phyloP scores from a whole-genome alignment of 2,329 filamentous ascomycete genomes.

The Phaeosphaeria sp. region DNA sequence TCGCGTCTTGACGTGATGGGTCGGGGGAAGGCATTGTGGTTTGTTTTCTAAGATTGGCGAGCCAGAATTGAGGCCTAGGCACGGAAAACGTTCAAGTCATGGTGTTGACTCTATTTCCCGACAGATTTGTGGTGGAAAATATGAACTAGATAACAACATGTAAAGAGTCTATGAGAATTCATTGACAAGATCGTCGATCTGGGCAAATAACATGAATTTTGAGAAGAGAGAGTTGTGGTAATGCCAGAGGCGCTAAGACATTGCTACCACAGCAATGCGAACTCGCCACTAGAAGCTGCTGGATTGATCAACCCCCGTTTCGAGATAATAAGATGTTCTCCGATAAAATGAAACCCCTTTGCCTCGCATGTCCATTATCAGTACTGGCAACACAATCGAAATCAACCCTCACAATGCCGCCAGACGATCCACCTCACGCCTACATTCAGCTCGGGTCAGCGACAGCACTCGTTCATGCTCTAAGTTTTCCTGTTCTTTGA shows the following conservation, averaged over 20 bases:
- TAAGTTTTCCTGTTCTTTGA: conserved; percentile 44
- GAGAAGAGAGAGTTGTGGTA: not conserved
- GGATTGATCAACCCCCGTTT: no score
- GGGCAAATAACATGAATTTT: not conserved
- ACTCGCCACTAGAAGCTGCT: not conserved
- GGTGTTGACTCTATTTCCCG: no score
- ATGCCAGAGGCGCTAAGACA: not conserved
- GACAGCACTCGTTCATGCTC: conserved; percentile 41
- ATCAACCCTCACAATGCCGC: conserved; percentile 1
- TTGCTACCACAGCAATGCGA: not conserved
- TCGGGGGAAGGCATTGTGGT: no score
- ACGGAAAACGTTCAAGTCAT: no score
- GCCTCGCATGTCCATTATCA: not conserved
- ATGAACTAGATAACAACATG: no score
- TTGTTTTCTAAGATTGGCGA: no score
- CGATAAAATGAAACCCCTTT: not conserved
- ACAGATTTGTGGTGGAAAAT: no score
- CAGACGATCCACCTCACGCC: conserved; percentile 1
- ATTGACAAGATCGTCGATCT: not conserved
- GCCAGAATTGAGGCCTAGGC: no score
- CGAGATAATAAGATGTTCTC: not conserved
- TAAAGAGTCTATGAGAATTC: no score
- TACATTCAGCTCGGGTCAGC: conserved; percentile 23
- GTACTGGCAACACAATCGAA: not conserved
- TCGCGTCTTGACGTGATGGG: no score